Evolutionary conservation across 768 basidiomycete species (phyloP).

Genomic region (Termitomyces sp.): DNA sequence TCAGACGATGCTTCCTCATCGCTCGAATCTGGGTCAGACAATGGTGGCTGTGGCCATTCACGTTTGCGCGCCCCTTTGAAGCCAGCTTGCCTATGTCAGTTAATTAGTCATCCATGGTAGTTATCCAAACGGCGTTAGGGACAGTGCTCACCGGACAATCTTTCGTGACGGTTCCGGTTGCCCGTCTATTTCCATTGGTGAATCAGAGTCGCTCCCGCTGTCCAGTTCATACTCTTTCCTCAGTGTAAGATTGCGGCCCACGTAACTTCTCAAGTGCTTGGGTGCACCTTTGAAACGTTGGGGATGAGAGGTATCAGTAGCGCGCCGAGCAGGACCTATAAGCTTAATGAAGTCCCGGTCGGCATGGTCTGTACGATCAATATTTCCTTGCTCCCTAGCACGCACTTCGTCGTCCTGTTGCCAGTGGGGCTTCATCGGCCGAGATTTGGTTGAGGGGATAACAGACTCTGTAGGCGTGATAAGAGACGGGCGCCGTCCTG

Average conservation of each 20-base stretch:
- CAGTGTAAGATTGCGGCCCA: constrained; percentile 8
- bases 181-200: constrained; percentile 9
- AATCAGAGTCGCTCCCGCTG: constrained; percentile 5
- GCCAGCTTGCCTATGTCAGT: constrained; percentile 4
- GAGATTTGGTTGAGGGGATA: constrained; percentile 5
- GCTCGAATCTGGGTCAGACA: constrained; percentile 2
- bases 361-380: background rate
- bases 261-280: constrained; percentile 1
- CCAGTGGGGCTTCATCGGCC: constrained; percentile 11
- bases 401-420: constrained; percentile 12
- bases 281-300: background rate
- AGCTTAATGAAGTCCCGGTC: constrained; percentile 13
- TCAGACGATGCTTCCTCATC: constrained; percentile 8
- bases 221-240: constrained; percentile 6
- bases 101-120: background rate
- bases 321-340: constrained; percentile 5
- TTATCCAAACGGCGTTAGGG: background rate
- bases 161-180: background rate
- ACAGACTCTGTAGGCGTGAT: constrained; percentile 4
- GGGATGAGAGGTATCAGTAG: background rate
- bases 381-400: constrained; percentile 2
- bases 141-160: background rate
- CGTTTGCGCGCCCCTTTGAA: constrained; percentile 17
- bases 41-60: constrained; percentile 12
- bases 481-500: constrained; percentile 6